Base-by-base conservation (phyloP, 2,329 filamentous ascomycete species). In the Apiospora aurea region DNA sequence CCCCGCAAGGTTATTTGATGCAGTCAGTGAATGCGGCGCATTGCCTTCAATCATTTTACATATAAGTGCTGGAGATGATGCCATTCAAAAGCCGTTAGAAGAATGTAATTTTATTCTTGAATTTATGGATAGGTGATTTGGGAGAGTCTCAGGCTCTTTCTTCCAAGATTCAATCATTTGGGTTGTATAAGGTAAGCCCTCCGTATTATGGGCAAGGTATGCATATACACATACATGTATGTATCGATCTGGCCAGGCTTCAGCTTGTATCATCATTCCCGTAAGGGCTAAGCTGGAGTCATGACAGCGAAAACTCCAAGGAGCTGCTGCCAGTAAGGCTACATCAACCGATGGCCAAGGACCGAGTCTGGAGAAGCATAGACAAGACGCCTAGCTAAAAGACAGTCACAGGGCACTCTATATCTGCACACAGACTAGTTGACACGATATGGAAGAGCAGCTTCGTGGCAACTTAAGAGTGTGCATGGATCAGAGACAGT, bases 361-460 rank as follows among this genome's bases (percentile, higher is more conserved):
- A 79, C 78, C 76, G 68, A 71, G 76, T 81, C 82, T 80, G 74
- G 64, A 71, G 74, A 77, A 78, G 81, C 76, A 75, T 78, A 77
- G 74, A 82, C 88, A 90, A 89, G 86, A 90, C 88, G 88, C 82
- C 77, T 75, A 77, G 73, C 78, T 79, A 82, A 83, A 82, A 82
- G 83, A 81, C 76, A 77, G 79, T 79, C 77, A 77, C 81, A 82
- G 82, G 84, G 81, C 78, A 78, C 89, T 83, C 46, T 72, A 88
- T 97, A 87, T 97, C 87, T 94, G 95, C 95, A 97, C 93, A 91
- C 90, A 93, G 95, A 97, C 95, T 96, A 91, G 95, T 96, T 91
- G 92, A 91, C 94, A 95, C 90, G 90, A 91, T 91, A 96, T 89
- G 89, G 93, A 88, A 85, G 85, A 89, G 87, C 86, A 87, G 82